A percentile compares a stretch with the other conserved stretches of the same genome.
These are phyloP conservation scores for Salix viminalis DNA, from an alignment of 345 rosid genomes.

Conservation along the genomic window DNA sequence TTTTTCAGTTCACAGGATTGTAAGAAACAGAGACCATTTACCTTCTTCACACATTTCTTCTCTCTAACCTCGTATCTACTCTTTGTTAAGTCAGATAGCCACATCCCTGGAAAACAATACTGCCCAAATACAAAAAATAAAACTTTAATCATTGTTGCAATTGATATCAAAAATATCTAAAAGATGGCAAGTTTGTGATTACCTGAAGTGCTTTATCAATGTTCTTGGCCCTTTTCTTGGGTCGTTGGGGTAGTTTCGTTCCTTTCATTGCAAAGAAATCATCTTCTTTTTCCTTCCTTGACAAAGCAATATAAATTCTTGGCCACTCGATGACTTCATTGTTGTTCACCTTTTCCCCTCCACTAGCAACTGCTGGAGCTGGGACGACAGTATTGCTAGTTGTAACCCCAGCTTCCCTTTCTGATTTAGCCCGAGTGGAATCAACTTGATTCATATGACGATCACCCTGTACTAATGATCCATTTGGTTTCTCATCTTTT, in stretches of 20 bases:
- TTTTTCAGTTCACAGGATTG: neutral
- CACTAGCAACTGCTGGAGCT: neutral
- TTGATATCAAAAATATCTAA: neutral
- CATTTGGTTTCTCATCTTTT: slow-evolving; percentile 45
- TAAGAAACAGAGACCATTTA: slow-evolving; percentile 10
- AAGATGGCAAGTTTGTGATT: neutral
- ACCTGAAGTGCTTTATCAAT: slow-evolving; percentile 66
- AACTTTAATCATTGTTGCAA: neutral
- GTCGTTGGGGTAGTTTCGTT: slow-evolving; percentile 64
- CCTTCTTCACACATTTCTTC: slow-evolving; percentile 74
- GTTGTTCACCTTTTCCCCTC: slow-evolving; percentile 21
- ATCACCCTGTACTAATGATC: slow-evolving; percentile 28
- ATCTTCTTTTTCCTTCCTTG: slow-evolving; percentile 68
- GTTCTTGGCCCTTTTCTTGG: slow-evolving; percentile 64
- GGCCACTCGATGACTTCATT: slow-evolving; percentile 50
- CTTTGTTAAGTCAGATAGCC: slow-evolving; percentile 62
- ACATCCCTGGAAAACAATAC: slow-evolving; percentile 78
- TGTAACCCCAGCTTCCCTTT: slow-evolving; percentile 15
- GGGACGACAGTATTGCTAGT: slow-evolving; percentile 3
- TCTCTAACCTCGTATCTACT: slow-evolving; percentile 68
- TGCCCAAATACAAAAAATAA: slow-evolving; percentile 24
- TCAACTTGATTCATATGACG: slow-evolving; percentile 14
- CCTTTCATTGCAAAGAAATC: slow-evolving; percentile 69
- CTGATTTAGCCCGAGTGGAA: slow-evolving; percentile 18
- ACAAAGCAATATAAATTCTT: slow-evolving; percentile 44